These are phyloP conservation scores for Ceratorhiza oryzae-sativae DNA, from an alignment of 1,284 basidiomycete species.

Conservation along the genomic window DNA sequence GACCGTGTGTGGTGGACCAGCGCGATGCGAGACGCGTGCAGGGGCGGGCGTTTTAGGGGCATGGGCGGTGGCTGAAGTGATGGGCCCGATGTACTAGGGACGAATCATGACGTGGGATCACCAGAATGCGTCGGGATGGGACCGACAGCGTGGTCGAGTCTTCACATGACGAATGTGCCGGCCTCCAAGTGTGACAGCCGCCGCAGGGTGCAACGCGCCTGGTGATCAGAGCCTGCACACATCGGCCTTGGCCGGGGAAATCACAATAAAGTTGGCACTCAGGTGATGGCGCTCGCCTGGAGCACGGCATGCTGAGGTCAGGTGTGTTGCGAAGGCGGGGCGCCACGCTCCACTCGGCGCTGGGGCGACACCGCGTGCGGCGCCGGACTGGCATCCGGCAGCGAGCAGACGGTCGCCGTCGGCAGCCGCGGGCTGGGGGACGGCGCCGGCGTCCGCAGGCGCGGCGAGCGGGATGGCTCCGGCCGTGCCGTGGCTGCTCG, in stretches of 20 bases:
- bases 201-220: constrained; percentile 3
- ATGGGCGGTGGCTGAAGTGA: constrained; percentile 10
- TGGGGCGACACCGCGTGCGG: not conserved
- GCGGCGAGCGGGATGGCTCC: no score
- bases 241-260: no score
- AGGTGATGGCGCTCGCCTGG: not conserved
- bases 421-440: no score
- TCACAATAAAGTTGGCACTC: not conserved
- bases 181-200: constrained; percentile 12
- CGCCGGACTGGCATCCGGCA: not conserved
- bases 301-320: not conserved
- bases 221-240: no score
- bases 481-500: constrained; percentile 27
- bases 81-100: not conserved
- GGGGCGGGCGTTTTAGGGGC: constrained; percentile 10
- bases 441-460: not conserved
- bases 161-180: constrained; percentile 20
- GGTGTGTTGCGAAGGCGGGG: not conserved
- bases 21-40: constrained; percentile 18
- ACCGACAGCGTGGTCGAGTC: not conserved
- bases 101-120: constrained; percentile 16
- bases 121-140: constrained; percentile 1
- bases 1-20: not conserved
- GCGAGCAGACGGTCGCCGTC: no score
- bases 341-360: constrained; percentile 25